phyloP scores from a whole-genome alignment of 768 basidiomycete genomes.

The Gyrodon lividus region DNA sequence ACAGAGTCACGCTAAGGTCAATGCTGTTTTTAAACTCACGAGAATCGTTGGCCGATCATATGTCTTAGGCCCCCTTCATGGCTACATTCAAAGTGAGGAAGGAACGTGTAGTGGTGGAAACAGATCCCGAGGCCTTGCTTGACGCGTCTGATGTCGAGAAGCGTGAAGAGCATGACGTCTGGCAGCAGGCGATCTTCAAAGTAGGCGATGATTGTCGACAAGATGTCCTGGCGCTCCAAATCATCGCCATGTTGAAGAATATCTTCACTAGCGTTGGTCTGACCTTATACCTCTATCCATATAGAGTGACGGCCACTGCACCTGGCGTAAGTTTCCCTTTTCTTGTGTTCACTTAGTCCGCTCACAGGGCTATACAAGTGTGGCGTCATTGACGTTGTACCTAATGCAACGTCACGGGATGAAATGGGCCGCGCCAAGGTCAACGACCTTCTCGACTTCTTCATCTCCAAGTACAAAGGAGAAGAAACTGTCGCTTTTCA shows the following conservation, averaged over 20 bases:
- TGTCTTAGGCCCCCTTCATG: constrained; percentile 94
- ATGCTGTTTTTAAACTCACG: neutral
- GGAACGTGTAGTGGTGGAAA: constrained; percentile 64
- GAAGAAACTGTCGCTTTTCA: constrained; percentile 90
- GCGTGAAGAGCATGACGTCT: constrained; percentile 76
- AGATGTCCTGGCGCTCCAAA: constrained; percentile 93
- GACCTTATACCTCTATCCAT: constrained; percentile 90
- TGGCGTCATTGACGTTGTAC: constrained; percentile 97
- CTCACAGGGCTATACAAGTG: constrained; percentile 55
- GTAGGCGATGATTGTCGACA: constrained; percentile 99
- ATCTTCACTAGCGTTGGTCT: constrained; percentile 89
- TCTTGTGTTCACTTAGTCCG: neutral
- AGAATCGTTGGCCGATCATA: constrained; percentile 2
- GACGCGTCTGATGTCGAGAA: constrained; percentile 59
- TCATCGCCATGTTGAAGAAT: constrained; percentile 99
- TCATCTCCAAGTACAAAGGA: constrained; percentile 89
- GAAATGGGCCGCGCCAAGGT: constrained; percentile 99
- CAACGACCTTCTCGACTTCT: constrained; percentile 93
- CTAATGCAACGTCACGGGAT: constrained; percentile 95
- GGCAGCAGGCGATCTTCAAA: constrained; percentile 99
- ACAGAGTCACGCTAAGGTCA: constrained; percentile 95
- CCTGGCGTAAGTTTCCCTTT: constrained; percentile 70
- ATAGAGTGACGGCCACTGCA: constrained; percentile 94
- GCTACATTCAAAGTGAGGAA: constrained; percentile 99
- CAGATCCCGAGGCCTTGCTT: constrained; percentile 72